Base-by-base conservation (phyloP, 331 rosid species). In the Rhamnella rubrinervis region DNA sequence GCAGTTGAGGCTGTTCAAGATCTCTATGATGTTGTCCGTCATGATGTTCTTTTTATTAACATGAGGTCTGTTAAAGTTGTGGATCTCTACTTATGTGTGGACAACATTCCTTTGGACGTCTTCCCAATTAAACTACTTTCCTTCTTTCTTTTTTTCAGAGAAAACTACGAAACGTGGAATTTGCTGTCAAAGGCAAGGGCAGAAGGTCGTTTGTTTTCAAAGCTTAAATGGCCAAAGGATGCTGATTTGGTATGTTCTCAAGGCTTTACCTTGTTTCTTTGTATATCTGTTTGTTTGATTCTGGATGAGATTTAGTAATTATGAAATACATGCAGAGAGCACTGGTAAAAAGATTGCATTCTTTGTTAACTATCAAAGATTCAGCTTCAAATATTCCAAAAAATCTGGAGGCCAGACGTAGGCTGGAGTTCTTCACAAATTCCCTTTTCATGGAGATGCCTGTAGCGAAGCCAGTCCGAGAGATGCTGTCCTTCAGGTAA, bases 401-500 rank as follows among this genome's bases (percentile, higher is more conserved):
- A 65, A 93, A 93, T 87, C 91, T 93, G 78, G 98, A 93, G 86
- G 97, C 98, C 62, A 40, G 89, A 71, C 91, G 97, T 59, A 80
- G 98, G 69, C 82, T 93, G 50, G 57, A 87, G 74, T 93, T 93
- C 82, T 93, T 93, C 52, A 76, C 97, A 58, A 93, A 93, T 82
- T 93, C 98, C 8, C 98, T 93, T 80, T 91, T 90, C 76, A 93
- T 93, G 98, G 79, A 51, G 65, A 87, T 93, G 91, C 98, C 98
- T 38, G 37, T 8, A 59, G 52, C 98, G 61, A 93, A 78, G 84
- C 91, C 92, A 56, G 96, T 93, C 26, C 87, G 86, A 39, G 82
- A 88, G 82, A 93, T 87, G 97, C 71, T 91, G 46, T 85, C 98
- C 50, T 93, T 93, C 79, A 85, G 97, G 98, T 91, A 55, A 35